Base-by-base conservation (phyloP, 1,139 yeast genomes). In the Candida tropicalis region DNA sequence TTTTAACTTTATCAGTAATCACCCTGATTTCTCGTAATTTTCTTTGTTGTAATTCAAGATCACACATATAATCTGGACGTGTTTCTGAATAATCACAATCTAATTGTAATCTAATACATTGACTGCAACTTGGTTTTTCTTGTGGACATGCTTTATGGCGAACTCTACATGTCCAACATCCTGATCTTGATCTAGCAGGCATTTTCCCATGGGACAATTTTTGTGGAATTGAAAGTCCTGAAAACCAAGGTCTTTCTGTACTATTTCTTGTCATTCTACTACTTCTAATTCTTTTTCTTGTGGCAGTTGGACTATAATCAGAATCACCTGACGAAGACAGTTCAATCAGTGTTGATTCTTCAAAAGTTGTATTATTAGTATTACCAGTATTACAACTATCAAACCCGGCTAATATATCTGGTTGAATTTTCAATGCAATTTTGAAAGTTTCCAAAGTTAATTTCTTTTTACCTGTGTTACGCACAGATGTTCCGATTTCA, bases 121-220 rank as follows among this genome's bases (percentile, higher is more conserved):
- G 81, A 11, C 61, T 57, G 56, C 89, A 82, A 9, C 48, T 54
- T 1, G 87, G 87, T 49, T 66, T 73, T 49, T 81, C 81, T 54
- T 81, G 87, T 0, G 84, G 73, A 52, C 89, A 82, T 46, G 82
- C 75, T 56, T 82, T 82, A 54, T 82, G 81, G 38, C 89, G 72
- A 18, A 82, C 63, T 46, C 88, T 59, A 55, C 88, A 82, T 5
- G 84, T 82, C 87, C 87, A 82, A 53, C 88, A 82, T 0, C 88
- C 88, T 29, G 65, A 69, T 49, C 76, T 76, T 1, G 84, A 80
- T 44, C 84, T 64, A 10, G 74, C 67, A 4, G 35, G 5, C 6
- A 31, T 9, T 17, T 2, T 55, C 53, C 16, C 46, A 33, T 34
- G 43, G 53, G 34, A n/a, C n/a, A n/a, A n/a, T n/a, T 38, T 20